These are phyloP conservation scores for Penicillium italicum DNA, from an alignment of 2,329 filamentous ascomycete species.

Conservation along the genomic window DNA sequence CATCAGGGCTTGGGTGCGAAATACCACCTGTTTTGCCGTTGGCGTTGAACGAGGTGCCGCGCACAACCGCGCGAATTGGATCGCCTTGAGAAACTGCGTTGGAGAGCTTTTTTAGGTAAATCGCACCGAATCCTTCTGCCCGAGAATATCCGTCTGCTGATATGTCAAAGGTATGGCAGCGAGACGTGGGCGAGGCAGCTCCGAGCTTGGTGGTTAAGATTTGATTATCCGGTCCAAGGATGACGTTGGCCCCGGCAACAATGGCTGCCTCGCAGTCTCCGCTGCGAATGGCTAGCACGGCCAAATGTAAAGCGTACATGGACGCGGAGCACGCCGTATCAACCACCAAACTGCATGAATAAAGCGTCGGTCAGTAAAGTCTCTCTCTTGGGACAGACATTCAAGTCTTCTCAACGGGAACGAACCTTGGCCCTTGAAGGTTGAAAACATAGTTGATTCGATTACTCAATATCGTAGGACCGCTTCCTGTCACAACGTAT, in stretches of 20 bases:
- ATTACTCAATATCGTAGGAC: slow-evolving; percentile 17
- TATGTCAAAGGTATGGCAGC: slow-evolving; percentile 11
- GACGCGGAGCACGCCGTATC: slow-evolving; percentile 43
- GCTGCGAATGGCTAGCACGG: slow-evolving; percentile 27
- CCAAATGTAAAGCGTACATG: slow-evolving; percentile 35
- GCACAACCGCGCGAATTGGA: slow-evolving; percentile 17
- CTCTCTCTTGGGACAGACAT: too few species aligned
- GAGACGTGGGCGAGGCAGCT: slow-evolving; percentile 4
- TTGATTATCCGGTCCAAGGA: slow-evolving; percentile 11
- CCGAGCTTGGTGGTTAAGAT: not conserved
- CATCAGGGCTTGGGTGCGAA: not conserved
- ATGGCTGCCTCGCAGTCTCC: slow-evolving; percentile 17
- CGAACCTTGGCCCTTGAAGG: slow-evolving; percentile 22
- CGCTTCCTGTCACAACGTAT: slow-evolving; percentile 17
- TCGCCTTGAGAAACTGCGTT: slow-evolving; percentile 17
- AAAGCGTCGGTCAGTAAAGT: too few species aligned
- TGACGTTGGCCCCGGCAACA: slow-evolving; percentile 11
- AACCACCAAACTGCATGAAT: slow-evolving; percentile 20
- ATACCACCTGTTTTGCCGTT: not conserved
- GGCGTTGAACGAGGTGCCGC: slow-evolving; percentile 9
- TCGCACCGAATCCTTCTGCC: slow-evolving; percentile 15
- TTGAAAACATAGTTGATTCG: slow-evolving; percentile 23
- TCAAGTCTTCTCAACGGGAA: too few species aligned
- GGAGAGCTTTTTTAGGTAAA: slow-evolving; percentile 18
- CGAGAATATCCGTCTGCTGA: slow-evolving; percentile 19